Evolutionary conservation across 1,284 basidiomycete genomes (phyloP), one percentile per base, ranked within the genome.

Genomic region (Ceratobasidium sp.): DNA sequence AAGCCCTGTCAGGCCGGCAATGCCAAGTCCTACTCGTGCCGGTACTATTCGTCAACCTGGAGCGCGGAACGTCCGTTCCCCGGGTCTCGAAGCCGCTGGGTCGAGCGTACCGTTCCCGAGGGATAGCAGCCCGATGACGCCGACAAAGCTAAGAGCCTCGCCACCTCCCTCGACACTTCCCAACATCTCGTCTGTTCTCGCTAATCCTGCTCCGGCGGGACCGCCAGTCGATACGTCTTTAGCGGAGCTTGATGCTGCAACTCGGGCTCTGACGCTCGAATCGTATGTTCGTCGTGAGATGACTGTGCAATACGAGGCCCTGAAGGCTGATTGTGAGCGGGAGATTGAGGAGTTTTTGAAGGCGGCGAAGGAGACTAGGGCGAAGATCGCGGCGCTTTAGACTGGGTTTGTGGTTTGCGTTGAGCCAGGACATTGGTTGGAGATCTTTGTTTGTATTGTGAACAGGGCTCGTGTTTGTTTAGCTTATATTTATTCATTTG

Each of bases 281-380:
- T 70, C 63, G 33, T 78, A 73, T 66, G 77, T 78, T 12, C 60
- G 77, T 15, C 77, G 72, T 23, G 77, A 78, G 42, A 78, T 73
- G 51, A 39, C 70, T 13, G 44, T 53, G 1, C 77, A 78, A 40
- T 78, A 78, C 63, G 77, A 78, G 26, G 70, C 66, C 1, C 53
- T 78, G 7, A 64, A 67, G 40, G 70, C 63, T 13, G 77, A 78
- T 18, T 71, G 77, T 15, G 77, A 78, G 55, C 77, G 77, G 13
- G 60, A 73, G 26, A 78, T 78, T 28, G 77, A 71, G 20, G 77
- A 78, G 33, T 78, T 78, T 69, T 67, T 71, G 33, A 66, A 75
- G 60, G 72, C 63, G 39, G 77, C 77, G 7, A 78, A 60, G 39
- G 63, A 66, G 33, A 78, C 72, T 6, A 51, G 77, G 51, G 51